Evolutionary conservation across 169 alveolate species (phyloP), one percentile per base, ranked within the genome.

Genomic region (Cryptosporidium meleagridis): DNA sequence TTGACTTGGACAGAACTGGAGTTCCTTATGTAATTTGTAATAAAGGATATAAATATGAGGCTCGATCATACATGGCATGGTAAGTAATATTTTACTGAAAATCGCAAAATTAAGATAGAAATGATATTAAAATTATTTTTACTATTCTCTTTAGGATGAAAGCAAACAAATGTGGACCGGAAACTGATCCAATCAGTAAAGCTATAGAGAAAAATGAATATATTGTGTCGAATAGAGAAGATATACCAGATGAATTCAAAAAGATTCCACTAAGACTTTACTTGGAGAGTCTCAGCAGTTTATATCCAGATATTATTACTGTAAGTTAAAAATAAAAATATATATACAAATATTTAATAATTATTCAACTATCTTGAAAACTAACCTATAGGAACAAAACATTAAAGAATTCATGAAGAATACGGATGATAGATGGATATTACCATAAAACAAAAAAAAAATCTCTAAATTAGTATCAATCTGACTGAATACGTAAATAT

Each of bases 131-230:
- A 44, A n/a, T 53, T 6, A 29, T 18, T n/a, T 53, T 73, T 73
- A 4, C 67, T 14, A 23, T 10, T 33, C 14, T 37, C 3, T 12
- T 18, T 9, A 80, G 89, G 89, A 80, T 80, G 89, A 59, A 44
- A 35, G 51, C 65, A 58, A 80, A 80, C 39, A 80, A 44, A 41
- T 80, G 89, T 31, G 89, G 89, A n/a, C 89, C 89, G 7, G 89
- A 80, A 65, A 80, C 80, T n/a, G 89, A 80, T 55, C 89, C 89
- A 16, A 59, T 80, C 41, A 80, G 80, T 41, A 65, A 18, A 65
- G 89, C 89, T 29, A 80, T 80, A 37, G 75, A 59, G 44, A 80
- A 59, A 65, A 65, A 80, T 48, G 89, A 80, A 41, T 80, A n/a
- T 52, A 62, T 80, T 26, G 9, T 26, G 4, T 80, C 89, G 10